These are phyloP conservation scores for Myrica gale DNA, from an alignment of 306 rosid genomes.

Conservation along the genomic window DNA sequence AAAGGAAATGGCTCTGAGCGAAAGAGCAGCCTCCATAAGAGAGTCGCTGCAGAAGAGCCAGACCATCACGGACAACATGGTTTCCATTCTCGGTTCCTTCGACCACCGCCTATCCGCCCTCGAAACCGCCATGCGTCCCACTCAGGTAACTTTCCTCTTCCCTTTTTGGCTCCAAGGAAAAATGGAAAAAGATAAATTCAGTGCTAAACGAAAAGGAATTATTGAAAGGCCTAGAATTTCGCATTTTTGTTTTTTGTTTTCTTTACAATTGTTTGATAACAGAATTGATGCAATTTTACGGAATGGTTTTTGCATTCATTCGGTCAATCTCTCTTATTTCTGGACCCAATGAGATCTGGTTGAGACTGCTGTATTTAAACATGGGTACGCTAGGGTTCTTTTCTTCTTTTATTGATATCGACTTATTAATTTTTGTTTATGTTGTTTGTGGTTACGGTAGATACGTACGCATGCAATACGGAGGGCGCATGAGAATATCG, in stretches of 20 bases:
- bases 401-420: neutral
- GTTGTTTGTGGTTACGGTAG: constrained; percentile 32
- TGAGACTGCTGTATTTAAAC: neutral
- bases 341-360: constrained; percentile 20
- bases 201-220: neutral
- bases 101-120: constrained; percentile 94
- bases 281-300: constrained; percentile 3
- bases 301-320: neutral
- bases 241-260: neutral
- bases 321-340: constrained; percentile 1
- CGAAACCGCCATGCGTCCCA: constrained; percentile 96
- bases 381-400: constrained; percentile 16
- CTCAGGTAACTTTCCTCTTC: constrained; percentile 55
- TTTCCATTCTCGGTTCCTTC: constrained; percentile 89
- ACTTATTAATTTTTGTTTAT: neutral
- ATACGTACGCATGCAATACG: constrained; percentile 89
- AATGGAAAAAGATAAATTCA: neutral
- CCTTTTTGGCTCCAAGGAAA: neutral
- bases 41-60: constrained; percentile 82
- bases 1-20: constrained; percentile 40
- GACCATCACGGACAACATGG: constrained; percentile 75
- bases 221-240: neutral
- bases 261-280: neutral
- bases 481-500: constrained; percentile 88
- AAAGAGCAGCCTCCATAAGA: constrained; percentile 56